phyloP scores from a whole-genome alignment of 2,329 filamentous ascomycete species.

The Microdochium paspali region DNA sequence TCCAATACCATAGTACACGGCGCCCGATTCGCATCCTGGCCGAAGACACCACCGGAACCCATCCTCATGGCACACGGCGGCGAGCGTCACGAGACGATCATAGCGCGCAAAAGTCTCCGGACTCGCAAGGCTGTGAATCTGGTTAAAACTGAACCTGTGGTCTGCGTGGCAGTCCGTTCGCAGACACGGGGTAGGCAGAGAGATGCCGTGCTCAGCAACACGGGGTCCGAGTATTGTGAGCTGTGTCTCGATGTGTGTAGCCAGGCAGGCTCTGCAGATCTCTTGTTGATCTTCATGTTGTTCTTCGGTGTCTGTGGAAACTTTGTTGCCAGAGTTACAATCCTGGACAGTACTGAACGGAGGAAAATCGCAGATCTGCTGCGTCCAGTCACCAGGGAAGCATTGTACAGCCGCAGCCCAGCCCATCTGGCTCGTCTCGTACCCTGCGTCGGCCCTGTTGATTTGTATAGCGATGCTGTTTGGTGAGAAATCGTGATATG shows the following conservation, averaged over 20 bases:
- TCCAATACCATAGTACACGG: conserved; percentile 9
- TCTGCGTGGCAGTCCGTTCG: conserved; percentile 1
- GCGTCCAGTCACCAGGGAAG: conserved; percentile 8
- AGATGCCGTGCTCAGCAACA: conserved; percentile 16
- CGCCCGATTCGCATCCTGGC: conserved; percentile 10
- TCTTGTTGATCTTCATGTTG: neutral
- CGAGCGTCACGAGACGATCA: conserved; percentile 6
- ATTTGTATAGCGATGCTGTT: neutral
- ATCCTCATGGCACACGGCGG: conserved; percentile 3
- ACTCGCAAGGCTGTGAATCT: conserved; percentile 5
- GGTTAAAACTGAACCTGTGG: conserved; percentile 3
- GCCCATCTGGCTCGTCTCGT: neutral
- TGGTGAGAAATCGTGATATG: conserved; percentile 2
- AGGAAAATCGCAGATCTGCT: conserved; percentile 6
- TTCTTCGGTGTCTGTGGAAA: neutral
- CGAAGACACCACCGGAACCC: conserved; percentile 14
- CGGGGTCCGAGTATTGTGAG: conserved; percentile 28
- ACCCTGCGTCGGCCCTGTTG: neutral
- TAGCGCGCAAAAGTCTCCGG: conserved; percentile 5
- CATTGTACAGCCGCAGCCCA: conserved; percentile 3
- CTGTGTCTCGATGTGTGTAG: conserved; percentile 11
- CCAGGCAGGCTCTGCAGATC: conserved; percentile 5
- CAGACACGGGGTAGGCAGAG: conserved; percentile 2
- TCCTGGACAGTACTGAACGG: conserved; percentile 5
- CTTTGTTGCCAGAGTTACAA: conserved; percentile 3